Evolutionary conservation across 352 stramenopile genomes (phyloP), one percentile per base, ranked within the genome.

Genomic region (Aphanomyces euteiches): DNA sequence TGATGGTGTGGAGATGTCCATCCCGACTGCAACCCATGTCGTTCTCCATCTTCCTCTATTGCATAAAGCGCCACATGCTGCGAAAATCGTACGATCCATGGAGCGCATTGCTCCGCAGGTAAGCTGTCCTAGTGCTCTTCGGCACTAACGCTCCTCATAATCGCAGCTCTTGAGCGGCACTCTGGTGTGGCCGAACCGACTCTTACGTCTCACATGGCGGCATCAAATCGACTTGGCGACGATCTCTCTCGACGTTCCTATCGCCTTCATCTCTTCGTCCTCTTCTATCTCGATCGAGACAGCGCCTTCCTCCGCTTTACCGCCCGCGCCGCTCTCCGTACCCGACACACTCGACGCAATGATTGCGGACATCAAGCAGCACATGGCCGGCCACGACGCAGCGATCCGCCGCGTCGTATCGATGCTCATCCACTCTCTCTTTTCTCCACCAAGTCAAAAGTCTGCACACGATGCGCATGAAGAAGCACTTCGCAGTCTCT

Each of bases 121-220:
- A 65, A 4, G 38, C 21, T 39, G 6, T 37, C 67, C 15, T 19
- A 19, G 48, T 3, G 5, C 34, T 8, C 64, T 8, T 50, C 10
- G 4, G 12, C 28, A 56, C 3, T n/a, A 5, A 4, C 59, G 21
- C 10, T 19, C 21, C 39, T 34, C 19, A 17, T 58, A 1, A 19
- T 21, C 37, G 15, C 64, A 79, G 58, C 61, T 89, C 7, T 56
- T 93, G 21, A 67, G 78, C 8, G 79, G 77, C 3, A 69, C 71
- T n/a, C 37, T 79, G 7, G 53, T 88, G 7, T 92, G 83, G 83
- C 71, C 43, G 5, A 74, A 66, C 7, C 77, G 75, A 50, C 56
- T 45, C 2, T 61, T 77, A 7, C 73, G 69, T 0, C 50, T 91
- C 10, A 64, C 57, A 12, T 91, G 85, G 83, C 61, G 90, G 61